phyloP scores from a whole-genome alignment of 1,139 yeast species.

The Debaryomyces udenii region DNA sequence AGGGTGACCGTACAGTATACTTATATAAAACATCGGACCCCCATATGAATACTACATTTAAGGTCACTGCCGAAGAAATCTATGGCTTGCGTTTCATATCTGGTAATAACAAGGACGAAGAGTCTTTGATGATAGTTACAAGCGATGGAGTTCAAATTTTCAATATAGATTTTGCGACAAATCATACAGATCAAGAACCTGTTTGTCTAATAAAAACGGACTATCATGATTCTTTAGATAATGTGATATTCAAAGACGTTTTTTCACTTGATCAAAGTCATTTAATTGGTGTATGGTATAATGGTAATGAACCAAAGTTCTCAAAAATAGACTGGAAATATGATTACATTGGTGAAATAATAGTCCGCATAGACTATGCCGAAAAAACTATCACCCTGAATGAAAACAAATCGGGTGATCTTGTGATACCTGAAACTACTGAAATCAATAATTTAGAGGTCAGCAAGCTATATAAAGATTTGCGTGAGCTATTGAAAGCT shows the following conservation, averaged over 20 bases:
- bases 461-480: constrained; percentile 26
- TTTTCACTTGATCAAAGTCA: constrained; percentile 9
- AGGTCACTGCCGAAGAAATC: constrained; percentile 10
- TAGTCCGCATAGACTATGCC: constrained; percentile 20
- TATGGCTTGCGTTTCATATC: constrained; percentile 8
- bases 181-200: constrained; percentile 10
- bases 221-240: constrained; percentile 11
- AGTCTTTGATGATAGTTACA: constrained; percentile 20
- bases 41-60: constrained; percentile 7
- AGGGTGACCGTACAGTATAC: constrained; percentile 8
- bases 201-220: constrained; percentile 17
- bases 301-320: constrained; percentile 33
- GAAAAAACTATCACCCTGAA: constrained; percentile 12
- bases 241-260: constrained; percentile 18
- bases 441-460: constrained; percentile 26
- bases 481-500: constrained; percentile 19
- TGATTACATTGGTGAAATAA: constrained; percentile 19
- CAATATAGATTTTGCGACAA: constrained; percentile 12
- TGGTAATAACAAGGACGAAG: constrained; percentile 10
- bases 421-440: constrained; percentile 13
- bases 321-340: constrained; percentile 23
- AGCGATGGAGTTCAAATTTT: constrained; percentile 22
- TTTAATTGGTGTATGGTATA: constrained; percentile 40
- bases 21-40: constrained; percentile 14
- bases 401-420: constrained; percentile 9